Evolutionary conservation across 768 basidiomycete genomes (phyloP).

Genomic region (Kockovaella imperatae): DNA sequence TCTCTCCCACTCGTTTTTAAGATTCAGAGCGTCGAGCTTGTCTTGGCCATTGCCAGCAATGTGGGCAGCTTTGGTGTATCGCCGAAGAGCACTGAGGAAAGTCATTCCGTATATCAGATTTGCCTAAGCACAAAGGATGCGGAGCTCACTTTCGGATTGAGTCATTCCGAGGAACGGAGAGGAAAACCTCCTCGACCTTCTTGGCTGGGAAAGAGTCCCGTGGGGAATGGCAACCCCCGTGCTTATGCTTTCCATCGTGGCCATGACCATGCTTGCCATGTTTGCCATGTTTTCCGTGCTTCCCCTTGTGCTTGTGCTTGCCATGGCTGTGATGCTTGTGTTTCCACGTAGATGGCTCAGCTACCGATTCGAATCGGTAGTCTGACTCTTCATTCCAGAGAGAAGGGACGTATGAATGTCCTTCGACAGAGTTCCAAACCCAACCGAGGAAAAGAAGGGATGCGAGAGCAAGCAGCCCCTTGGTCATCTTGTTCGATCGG

Average conservation of each 20-base stretch:
- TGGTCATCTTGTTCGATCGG: too few relatives aligned
- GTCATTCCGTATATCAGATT: background rate
- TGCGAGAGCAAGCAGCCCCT: too few relatives aligned
- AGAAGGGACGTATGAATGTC: too few relatives aligned
- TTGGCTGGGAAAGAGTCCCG: slow-evolving; percentile 14
- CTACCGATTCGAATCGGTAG: too few relatives aligned
- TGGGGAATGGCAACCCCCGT: too few relatives aligned
- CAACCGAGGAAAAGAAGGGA: too few relatives aligned
- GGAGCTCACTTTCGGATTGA: slow-evolving; percentile 36
- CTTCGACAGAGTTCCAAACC: too few relatives aligned
- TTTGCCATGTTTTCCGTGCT: slow-evolving; percentile 11
- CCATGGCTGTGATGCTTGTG: slow-evolving; percentile 6
- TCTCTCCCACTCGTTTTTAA: slow-evolving; percentile 41
- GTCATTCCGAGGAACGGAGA: slow-evolving; percentile 36
- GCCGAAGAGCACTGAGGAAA: slow-evolving; percentile 23
- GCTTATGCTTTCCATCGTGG: slow-evolving; percentile 5
- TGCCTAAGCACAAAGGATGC: background rate
- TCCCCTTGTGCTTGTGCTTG: slow-evolving; percentile 5
- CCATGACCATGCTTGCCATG: background rate
- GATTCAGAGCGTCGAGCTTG: slow-evolving; percentile 32
- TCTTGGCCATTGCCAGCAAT: slow-evolving; percentile 42
- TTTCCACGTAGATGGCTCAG: too few relatives aligned
- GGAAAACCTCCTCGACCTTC: slow-evolving; percentile 40
- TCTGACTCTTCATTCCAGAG: too few relatives aligned
- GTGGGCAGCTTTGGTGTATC: slow-evolving; percentile 38